phyloP scores from a whole-genome alignment of 1,284 basidiomycete genomes.

The Ustilago lituana region DNA sequence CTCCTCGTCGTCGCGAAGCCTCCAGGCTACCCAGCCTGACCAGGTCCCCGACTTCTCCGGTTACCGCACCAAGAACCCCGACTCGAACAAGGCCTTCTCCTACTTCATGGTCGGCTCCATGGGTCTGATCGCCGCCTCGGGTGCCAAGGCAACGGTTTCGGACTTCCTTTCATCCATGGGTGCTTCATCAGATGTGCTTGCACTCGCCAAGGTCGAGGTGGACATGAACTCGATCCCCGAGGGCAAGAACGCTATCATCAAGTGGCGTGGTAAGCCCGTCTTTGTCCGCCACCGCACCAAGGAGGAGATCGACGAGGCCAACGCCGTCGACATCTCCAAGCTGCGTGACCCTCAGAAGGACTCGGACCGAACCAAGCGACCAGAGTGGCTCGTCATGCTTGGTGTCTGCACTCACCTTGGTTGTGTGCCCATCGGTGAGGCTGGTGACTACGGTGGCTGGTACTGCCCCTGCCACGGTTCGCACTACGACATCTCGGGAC shows the following conservation, averaged over 20 bases:
- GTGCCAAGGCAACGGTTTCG: slow-evolving; percentile 90
- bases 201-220: slow-evolving; percentile 97
- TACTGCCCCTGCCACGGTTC: slow-evolving; percentile 88
- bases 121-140: slow-evolving; percentile 91
- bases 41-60: slow-evolving; percentile 87
- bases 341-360: slow-evolving; percentile 94
- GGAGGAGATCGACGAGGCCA: slow-evolving; percentile 93
- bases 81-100: slow-evolving; percentile 82
- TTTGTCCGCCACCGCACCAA: slow-evolving; percentile 97
- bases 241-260: slow-evolving; percentile 76
- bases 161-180: slow-evolving; percentile 96
- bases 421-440: slow-evolving; percentile 95
- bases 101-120: slow-evolving; percentile 98
- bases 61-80: slow-evolving; percentile 78
- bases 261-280: slow-evolving; percentile 98
- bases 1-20: slow-evolving; percentile 56
- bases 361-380: slow-evolving; percentile 86
- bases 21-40: slow-evolving; percentile 50
- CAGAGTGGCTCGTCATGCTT: slow-evolving; percentile 80
- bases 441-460: slow-evolving; percentile 88
- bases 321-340: slow-evolving; percentile 81
- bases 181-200: slow-evolving; percentile 96
- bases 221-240: slow-evolving; percentile 90
- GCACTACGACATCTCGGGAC: slow-evolving; percentile 93
- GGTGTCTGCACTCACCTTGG: slow-evolving; percentile 95